These are phyloP conservation scores for Podila clonocystis DNA, from an alignment of 192 early-diverging fungal species.

Conservation along the genomic window DNA sequence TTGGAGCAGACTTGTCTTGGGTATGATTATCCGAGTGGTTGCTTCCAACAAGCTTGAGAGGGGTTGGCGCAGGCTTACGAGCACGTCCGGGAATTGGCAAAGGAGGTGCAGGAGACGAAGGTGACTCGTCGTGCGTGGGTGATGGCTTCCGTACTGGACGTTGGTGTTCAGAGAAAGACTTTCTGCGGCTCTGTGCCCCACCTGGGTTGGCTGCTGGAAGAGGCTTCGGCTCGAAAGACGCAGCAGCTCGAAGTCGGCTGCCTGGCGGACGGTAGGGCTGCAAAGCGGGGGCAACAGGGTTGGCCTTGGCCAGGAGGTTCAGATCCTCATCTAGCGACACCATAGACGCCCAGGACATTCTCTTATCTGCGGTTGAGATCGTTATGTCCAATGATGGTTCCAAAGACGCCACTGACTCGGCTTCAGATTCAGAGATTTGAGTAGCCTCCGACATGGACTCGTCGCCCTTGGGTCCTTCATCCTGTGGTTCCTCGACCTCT, in stretches of 20 bases:
- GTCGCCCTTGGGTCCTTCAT: background rate
- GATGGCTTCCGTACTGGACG: background rate
- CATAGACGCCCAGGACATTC: constrained; percentile 50
- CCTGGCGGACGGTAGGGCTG: constrained; percentile 47
- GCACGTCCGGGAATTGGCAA: background rate
- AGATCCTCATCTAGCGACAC: constrained; percentile 28
- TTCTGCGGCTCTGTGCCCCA: too few species aligned
- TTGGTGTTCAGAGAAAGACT: too few species aligned
- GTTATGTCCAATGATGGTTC: background rate
- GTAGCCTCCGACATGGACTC: background rate
- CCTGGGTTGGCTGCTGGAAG: background rate
- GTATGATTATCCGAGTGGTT: background rate
- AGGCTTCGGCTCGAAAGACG: constrained; percentile 4
- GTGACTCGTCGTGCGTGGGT: too few species aligned
- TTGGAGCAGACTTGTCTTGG: constrained; percentile 6
- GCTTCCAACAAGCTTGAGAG: constrained; percentile 25
- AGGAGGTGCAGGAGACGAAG: constrained; percentile 6
- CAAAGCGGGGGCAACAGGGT: constrained; percentile 2
- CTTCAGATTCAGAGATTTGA: background rate
- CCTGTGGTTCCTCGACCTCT: background rate
- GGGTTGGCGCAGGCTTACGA: constrained; percentile 25
- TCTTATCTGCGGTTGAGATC: constrained; percentile 20
- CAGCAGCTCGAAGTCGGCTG: constrained; percentile 24
- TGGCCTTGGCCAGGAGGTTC: background rate
- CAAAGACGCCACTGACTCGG: background rate